A percentile compares a stretch with the other conserved stretches of the same genome.
Conservation (phyloP, 2,329 filamentous ascomycete genomes). For the Ustilaginoidea virens region DNA sequence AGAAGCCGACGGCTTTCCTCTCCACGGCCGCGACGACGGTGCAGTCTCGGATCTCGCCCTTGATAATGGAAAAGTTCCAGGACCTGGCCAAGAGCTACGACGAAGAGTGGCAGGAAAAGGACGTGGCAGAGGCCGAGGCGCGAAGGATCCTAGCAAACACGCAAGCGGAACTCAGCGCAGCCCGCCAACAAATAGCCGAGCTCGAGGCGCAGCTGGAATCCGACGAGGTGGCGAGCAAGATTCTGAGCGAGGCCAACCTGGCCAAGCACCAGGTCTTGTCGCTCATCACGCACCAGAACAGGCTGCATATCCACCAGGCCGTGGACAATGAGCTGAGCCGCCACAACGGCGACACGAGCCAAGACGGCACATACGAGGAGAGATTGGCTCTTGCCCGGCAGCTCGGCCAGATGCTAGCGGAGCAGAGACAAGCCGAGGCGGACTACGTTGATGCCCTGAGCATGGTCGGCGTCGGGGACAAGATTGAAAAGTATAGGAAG, state of each 20-base stretch:
- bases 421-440: constrained; percentile 45
- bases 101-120: constrained; percentile 59
- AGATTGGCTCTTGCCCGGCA: constrained; percentile 42
- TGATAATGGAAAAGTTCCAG: constrained; percentile 58
- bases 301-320: constrained; percentile 33
- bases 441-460: constrained; percentile 56
- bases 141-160: constrained; percentile 50
- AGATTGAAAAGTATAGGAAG: constrained; percentile 57
- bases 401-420: constrained; percentile 38
- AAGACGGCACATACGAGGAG: constrained; percentile 34
- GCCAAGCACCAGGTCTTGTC: constrained; percentile 33
- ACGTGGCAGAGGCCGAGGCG: constrained; percentile 52
- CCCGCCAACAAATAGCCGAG: constrained; percentile 45
- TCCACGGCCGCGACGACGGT: constrained; percentile 55
- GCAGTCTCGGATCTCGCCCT: constrained; percentile 50
- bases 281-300: constrained; percentile 35
- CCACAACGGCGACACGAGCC: constrained; percentile 29
- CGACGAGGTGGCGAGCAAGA: constrained; percentile 35
- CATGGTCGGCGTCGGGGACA: constrained; percentile 55
- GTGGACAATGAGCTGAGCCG: constrained; percentile 34
- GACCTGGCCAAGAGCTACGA: constrained; percentile 58
- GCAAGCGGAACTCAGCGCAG: constrained; percentile 47
- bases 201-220: constrained; percentile 38
- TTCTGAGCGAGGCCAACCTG: constrained; percentile 33
- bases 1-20: constrained; percentile 28